Percentiles rank a stretch among this genome's conserved stretches.
Conservation (phyloP, 495 filamentous ascomycete genomes). For the Schizothecium vesticola region DNA sequence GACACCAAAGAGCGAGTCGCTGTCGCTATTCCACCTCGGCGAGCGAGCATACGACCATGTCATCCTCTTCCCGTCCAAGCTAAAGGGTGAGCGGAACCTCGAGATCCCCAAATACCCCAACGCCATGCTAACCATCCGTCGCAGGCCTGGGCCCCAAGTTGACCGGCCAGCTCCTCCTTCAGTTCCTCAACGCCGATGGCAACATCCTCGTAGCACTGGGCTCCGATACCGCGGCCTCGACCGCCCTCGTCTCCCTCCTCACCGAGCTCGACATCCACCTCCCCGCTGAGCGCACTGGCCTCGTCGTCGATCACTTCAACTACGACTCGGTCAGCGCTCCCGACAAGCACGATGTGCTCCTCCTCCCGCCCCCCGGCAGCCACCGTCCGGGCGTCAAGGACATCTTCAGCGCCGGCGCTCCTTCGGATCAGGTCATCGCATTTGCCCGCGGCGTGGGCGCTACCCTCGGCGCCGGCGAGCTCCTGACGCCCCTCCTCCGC, state of each 20-base stretch:
- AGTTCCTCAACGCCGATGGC: slow-evolving; percentile 86
- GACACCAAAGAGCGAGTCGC: slow-evolving; percentile 76
- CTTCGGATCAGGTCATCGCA: slow-evolving; percentile 53
- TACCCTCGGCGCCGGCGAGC: slow-evolving; percentile 66
- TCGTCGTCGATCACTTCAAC: slow-evolving; percentile 93
- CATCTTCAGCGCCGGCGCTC: slow-evolving; percentile 65
- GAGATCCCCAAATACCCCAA: neutral
- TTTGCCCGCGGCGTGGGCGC: slow-evolving; percentile 77
- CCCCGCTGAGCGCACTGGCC: slow-evolving; percentile 70
- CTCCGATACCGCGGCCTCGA: slow-evolving; percentile 64
- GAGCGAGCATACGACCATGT: slow-evolving; percentile 88
- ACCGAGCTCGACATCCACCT: slow-evolving; percentile 88
- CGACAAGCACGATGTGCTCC: slow-evolving; percentile 84
- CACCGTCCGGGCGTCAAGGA: slow-evolving; percentile 66
- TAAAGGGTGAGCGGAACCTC: slow-evolving; percentile 61
- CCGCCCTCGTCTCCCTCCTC: slow-evolving; percentile 75
- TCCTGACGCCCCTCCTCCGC: slow-evolving; percentile 74
- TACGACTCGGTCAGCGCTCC: slow-evolving; percentile 70
- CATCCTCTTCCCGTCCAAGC: slow-evolving; percentile 77
- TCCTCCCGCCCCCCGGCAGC: slow-evolving; percentile 59
- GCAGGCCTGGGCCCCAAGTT: slow-evolving; percentile 80
- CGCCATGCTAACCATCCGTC: slow-evolving; percentile 21
- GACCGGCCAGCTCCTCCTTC: slow-evolving; percentile 77
- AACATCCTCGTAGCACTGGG: slow-evolving; percentile 90
- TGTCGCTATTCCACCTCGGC: slow-evolving; percentile 81